Conservation (phyloP, 2,329 filamentous ascomycete genomes). For the Stachybotrys chlorohalonatus region DNA sequence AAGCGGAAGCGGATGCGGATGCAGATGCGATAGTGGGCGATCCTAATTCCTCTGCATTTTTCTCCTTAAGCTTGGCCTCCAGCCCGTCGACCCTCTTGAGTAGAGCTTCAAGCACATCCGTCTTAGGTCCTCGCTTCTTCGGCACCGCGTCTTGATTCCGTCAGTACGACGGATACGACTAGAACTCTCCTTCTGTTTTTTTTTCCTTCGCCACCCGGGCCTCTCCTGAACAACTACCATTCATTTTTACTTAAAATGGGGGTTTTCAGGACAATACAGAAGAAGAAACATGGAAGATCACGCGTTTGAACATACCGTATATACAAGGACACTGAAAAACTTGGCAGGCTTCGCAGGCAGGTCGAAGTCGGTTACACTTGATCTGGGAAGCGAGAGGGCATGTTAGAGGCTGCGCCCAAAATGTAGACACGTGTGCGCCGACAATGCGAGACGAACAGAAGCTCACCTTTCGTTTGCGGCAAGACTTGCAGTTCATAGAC, state of each 20-base stretch:
- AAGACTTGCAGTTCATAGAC: slow-evolving; percentile 94
- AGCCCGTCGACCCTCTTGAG: slow-evolving; percentile 79
- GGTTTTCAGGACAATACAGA: no score
- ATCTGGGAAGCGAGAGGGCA: slow-evolving; percentile 45
- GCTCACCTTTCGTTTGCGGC: slow-evolving; percentile 78
- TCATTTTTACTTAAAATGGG: no score
- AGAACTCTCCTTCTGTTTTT: no score
- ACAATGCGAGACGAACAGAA: slow-evolving; percentile 1
- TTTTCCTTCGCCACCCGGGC: no score
- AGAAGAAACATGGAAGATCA: not conserved
- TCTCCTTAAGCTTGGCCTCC: slow-evolving; percentile 68
- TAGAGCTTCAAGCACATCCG: slow-evolving; percentile 76
- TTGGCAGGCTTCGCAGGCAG: slow-evolving; percentile 80
- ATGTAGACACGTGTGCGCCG: not conserved
- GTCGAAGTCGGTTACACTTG: slow-evolving; percentile 80
- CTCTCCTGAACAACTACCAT: no score
- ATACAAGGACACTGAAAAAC: slow-evolving; percentile 83
- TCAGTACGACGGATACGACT: not conserved
- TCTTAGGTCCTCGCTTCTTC: slow-evolving; percentile 85
- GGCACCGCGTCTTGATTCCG: slow-evolving; percentile 65
- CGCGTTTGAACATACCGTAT: slow-evolving; percentile 45
- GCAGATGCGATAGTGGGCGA: slow-evolving; percentile 6
- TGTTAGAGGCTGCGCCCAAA: slow-evolving; percentile 3
- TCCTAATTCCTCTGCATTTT: slow-evolving; percentile 33
- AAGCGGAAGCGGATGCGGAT: slow-evolving; percentile 6